Evolutionary conservation across 768 basidiomycete species (phyloP), one percentile per base, ranked within the genome.

Genomic region (Tulasnella sp.): DNA sequence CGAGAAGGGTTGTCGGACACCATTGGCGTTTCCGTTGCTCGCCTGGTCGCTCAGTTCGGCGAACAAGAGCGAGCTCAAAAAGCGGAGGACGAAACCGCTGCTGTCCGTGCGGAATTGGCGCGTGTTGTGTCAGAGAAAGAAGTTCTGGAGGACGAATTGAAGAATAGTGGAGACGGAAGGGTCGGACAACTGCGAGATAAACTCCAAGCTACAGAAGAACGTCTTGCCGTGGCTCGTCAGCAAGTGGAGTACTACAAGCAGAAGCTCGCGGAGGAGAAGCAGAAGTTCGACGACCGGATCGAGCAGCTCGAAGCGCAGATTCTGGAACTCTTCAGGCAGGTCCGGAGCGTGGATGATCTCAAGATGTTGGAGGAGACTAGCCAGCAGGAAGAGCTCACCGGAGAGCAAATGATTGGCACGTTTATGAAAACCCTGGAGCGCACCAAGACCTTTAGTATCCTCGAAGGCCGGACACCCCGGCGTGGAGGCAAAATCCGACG

Each of bases 321-420:
- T 74, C 87, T 91, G 84, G 95, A 97, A 78, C 80, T 98, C 19
- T 98, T 95, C 82, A 85, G 90, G 76, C 96, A 97, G 94, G 83
- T 98, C 69, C 91, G 88, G 78, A 86, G 85, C 74, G 87, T 95
- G 73, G 81, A 91, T 22, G 69, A 52, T n/a, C 16, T 52, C 19
- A 47, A 26, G 32, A 52, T 36, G 26, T 26, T 70, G 5, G 41
- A 62, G 19, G 62, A 63, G 29, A 72, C 37, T 17, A 44, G 42
- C 39, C 71, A 36, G 5, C 59, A 65, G 7, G 85, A 85, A 12
- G 52, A 81, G 26, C 85, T 83, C 8, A 79, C 83, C 8, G 85
- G 94, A 73, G 90, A 89, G 80, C 84, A 88, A 19, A 84, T 98
- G 44, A 89, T 97, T 7, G 86, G 90, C 40, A 86, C 86, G 22